These are phyloP conservation scores for Boletus rubescentipes DNA, from an alignment of 768 basidiomycete genomes.

Conservation along the genomic window DNA sequence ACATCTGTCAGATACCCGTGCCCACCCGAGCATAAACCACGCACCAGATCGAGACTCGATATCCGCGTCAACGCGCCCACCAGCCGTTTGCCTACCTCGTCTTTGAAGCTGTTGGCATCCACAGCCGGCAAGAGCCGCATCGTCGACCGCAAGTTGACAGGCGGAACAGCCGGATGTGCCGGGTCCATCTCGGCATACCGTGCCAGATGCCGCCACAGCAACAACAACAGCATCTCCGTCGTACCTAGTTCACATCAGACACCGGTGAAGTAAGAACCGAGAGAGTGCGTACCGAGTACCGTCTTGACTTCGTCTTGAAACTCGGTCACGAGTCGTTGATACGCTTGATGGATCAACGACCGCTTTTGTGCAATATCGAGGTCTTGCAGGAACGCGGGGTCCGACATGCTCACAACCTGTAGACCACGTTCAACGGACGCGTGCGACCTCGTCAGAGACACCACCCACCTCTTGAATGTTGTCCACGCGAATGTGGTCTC, in stretches of 20 bases:
- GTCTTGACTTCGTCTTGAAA: slow-evolving; percentile 50
- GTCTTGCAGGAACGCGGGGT: slow-evolving; percentile 57
- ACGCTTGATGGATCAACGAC: slow-evolving; percentile 59
- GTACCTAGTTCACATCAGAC: slow-evolving; percentile 42
- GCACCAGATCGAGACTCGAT: slow-evolving; percentile 49
- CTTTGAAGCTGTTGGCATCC: slow-evolving; percentile 57
- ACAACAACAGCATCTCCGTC: slow-evolving; percentile 74
- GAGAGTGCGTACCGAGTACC: slow-evolving; percentile 45
- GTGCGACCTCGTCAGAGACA: neutral
- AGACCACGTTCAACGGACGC: neutral
- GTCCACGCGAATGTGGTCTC: slow-evolving; percentile 67
- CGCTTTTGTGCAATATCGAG: slow-evolving; percentile 70
- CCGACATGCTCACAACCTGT: slow-evolving; percentile 52
- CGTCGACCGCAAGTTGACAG: slow-evolving; percentile 41
- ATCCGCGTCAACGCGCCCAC: slow-evolving; percentile 55
- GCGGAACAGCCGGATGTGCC: slow-evolving; percentile 1
- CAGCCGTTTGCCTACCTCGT: slow-evolving; percentile 56
- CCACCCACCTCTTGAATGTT: slow-evolving; percentile 66
- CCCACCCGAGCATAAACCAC: slow-evolving; percentile 20
- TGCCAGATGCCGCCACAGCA: slow-evolving; percentile 78
- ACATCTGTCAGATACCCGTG: slow-evolving; percentile 11
- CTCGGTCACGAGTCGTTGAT: slow-evolving; percentile 45
- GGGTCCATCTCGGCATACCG: slow-evolving; percentile 51
- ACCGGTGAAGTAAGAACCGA: neutral
- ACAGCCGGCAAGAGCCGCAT: slow-evolving; percentile 58